Evolutionary conservation across 148 eudicot species (phyloP), one percentile per base, ranked within the genome.

Genomic region (Fagopyrum homotropicum): DNA sequence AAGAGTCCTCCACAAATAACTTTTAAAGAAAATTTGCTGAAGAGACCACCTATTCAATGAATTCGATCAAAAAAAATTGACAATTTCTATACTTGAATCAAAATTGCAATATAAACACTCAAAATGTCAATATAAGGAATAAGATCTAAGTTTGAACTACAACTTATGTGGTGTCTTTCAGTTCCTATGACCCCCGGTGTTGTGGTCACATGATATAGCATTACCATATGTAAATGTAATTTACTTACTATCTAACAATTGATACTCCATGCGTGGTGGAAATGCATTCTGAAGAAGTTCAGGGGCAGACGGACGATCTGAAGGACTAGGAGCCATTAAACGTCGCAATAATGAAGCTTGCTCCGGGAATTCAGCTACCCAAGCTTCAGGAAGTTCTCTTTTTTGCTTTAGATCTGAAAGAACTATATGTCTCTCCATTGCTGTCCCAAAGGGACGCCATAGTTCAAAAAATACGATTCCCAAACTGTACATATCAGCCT

Each of bases 401-500:
- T 90, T 90, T 80, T 81, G 86, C 84, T 92, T 92, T 68, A 95
- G 85, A 79, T 92, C 97, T 44, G 92, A 92, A 73, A 95, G 92
- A 74, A 92, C 87, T 74, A 89, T 77, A 78, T 92, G 88, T 83
- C 98, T 86, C 82, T 95, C 99, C 99, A 92, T 95, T 70, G 92
- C 96, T 17, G 98, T 92, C 72, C 88, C 90, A 75, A 95, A 95
- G 66, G 98, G 99, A 78, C 86, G 93, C 93, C 96, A 95, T 69
- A 95, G 81, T 85, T 95, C 99, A 82, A 95, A 87, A 79, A 95
- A 95, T 15, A 95, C 92, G 71, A 95, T 77, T 76, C 97, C 99
- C 69, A 95, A 76, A 81, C 99, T 95, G 81, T 92, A 92, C 97
- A 92, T 95, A 81, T 95, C 99, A 72, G 93, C 97, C 99, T 95